phyloP scores from a whole-genome alignment of 495 filamentous ascomycete species.

The Polyplosphaeria fusca region DNA sequence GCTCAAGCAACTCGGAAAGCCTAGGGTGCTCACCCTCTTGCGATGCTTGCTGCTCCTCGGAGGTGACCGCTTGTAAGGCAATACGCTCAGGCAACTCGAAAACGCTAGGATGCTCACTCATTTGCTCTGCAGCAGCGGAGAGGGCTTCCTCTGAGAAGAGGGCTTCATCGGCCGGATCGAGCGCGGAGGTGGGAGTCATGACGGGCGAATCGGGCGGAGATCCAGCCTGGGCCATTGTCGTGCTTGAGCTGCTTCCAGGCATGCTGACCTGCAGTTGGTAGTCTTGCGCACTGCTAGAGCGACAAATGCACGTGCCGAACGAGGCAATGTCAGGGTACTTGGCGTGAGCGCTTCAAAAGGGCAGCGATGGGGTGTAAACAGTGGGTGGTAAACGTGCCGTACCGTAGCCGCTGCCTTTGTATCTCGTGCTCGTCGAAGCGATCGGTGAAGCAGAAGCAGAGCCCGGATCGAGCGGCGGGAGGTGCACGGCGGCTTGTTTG shows the following conservation, averaged over 20 bases:
- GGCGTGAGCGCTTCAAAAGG: constrained; percentile 12
- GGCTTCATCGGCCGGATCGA: not conserved
- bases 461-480: constrained; percentile 10
- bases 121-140: not conserved
- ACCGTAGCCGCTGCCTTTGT: constrained; percentile 4
- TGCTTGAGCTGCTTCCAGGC: not conserved
- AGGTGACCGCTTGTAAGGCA: too few species aligned
- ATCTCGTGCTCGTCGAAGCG: constrained; percentile 27
- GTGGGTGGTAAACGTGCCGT: too few species aligned
- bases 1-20: too few species aligned
- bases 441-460: constrained; percentile 6
- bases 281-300: constrained; percentile 14
- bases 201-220: not conserved
- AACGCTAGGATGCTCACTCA: too few species aligned
- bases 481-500: constrained; percentile 11
- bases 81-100: too few species aligned
- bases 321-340: constrained; percentile 15
- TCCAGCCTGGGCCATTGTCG: not conserved
- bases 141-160: not conserved
- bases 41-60: too few species aligned
- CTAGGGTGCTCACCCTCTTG: too few species aligned
- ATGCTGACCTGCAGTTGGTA: constrained; percentile 7
- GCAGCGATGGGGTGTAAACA: too few species aligned
- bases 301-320: constrained; percentile 17
- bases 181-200: not conserved